These are phyloP conservation scores for Stylonectria norvegica DNA, from an alignment of 2,329 filamentous ascomycete species.

Conservation along the genomic window DNA sequence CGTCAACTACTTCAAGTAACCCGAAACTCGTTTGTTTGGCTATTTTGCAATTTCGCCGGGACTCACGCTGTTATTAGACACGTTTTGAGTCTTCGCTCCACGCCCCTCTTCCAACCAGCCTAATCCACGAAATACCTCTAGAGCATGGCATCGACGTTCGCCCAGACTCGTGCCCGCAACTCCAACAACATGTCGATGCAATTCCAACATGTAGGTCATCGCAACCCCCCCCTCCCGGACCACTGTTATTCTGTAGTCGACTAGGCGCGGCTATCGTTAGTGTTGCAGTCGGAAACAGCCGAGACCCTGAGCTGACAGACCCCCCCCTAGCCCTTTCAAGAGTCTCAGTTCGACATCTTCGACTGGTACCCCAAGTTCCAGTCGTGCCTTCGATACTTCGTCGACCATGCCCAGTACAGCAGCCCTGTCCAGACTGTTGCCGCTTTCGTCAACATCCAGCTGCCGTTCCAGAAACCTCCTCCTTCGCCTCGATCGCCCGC, in stretches of 20 bases:
- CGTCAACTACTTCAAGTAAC: not conserved
- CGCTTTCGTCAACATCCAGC: constrained; percentile 84
- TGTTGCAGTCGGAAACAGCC: no score
- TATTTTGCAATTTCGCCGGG: not conserved
- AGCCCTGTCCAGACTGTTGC: constrained; percentile 81
- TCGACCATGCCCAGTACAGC: constrained; percentile 85
- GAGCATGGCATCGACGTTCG: constrained; percentile 4
- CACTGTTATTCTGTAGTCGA: constrained; percentile 5
- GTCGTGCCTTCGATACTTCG: constrained; percentile 84
- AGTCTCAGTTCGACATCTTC: constrained; percentile 70
- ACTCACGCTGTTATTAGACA: not conserved
- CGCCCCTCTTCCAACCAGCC: not conserved
- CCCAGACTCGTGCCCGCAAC: constrained; percentile 1
- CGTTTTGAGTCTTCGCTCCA: not conserved
- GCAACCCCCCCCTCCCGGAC: constrained; percentile 1
- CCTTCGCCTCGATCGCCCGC: constrained; percentile 37
- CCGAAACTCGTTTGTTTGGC: no score
- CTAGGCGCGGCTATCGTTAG: no score
- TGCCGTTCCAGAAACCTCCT: constrained; percentile 74
- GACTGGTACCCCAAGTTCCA: constrained; percentile 92
- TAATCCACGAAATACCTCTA: no score
- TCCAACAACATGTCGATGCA: constrained; percentile 21
- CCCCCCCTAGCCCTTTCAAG: constrained; percentile 41
- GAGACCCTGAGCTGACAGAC: constrained; percentile 15
- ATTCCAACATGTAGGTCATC: constrained; percentile 24